Base-by-base conservation (phyloP, 257 asterid species). In the Gardenia jasminoides region DNA sequence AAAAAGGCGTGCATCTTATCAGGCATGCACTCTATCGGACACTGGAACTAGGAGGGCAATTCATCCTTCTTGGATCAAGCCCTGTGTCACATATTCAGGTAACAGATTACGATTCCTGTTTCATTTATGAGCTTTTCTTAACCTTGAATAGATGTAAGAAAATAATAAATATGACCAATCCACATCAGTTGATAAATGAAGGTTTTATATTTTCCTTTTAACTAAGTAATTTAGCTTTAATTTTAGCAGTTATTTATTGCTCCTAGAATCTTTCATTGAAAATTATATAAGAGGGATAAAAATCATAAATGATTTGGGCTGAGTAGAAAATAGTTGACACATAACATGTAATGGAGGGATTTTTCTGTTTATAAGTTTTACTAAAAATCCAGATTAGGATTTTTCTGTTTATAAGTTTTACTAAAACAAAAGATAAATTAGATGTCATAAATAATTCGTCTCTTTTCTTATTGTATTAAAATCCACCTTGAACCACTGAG, bases 31-130 rank as follows among this genome's bases (percentile, higher is more conserved):
- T 95, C 80, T 95, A 88, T 80, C 88, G 88, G 83, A 93, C 97
- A 59, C 76, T 95, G 88, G 99, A 95, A 80, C 75, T 93, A 74
- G 99, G 97, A 76, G 99, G 99, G 48, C 99, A 95, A 80, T 95
- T 95, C 31, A 90, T 95, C 81, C 99, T 95, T 83, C 97, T 95
- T 72, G 99, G 99, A 83, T 92, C 99, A 74, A 95, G 99, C 85
- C 98, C 99, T 22, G 96, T 95, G 81, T 83, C 97, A 16, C 88
- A 92, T 80, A 95, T 95, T 86, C 97, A 95, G 98, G 99, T 76
- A 77, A 43, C 16, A 17, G 47, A 47, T 78, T 76, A 85, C 75
- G 86, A 78, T 10, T 67, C 24, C 36, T 6, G 10, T 56, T n/a
- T 30, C 19, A 20, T 20, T 56, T 20, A 56, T 56, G 64, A 9